These are phyloP conservation scores for Phytopythium oedochilum DNA, from an alignment of 352 stramenopile species.

Conservation along the genomic window DNA sequence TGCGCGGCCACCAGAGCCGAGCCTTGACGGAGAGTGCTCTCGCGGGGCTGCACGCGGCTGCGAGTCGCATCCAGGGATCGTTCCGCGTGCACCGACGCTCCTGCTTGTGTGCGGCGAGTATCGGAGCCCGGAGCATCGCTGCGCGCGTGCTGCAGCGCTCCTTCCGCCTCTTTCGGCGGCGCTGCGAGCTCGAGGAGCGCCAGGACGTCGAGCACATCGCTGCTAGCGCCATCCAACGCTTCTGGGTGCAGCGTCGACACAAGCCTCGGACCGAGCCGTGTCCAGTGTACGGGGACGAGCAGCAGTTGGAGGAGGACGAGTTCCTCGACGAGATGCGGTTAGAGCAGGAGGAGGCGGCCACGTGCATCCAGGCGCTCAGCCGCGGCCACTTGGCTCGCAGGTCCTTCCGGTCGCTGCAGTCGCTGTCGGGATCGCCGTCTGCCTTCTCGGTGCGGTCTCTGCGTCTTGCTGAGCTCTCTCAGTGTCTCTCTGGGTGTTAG, in stretches of 20 bases:
- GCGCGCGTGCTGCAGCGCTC: constrained; percentile 42
- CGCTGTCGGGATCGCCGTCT: constrained; percentile 1
- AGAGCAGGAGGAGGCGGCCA: constrained; percentile 50
- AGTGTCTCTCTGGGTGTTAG: too few relatives aligned
- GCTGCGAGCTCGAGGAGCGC: constrained; percentile 16
- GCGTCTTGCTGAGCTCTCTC: not conserved
- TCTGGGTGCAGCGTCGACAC: constrained; percentile 23
- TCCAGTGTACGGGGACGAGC: not conserved
- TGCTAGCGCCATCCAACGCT: constrained; percentile 40
- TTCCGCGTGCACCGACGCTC: constrained; percentile 24
- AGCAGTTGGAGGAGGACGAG: not conserved
- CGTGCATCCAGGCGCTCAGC: constrained; percentile 63
- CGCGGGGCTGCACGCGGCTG: constrained; percentile 39
- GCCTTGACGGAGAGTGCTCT: constrained; percentile 36
- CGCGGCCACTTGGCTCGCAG: constrained; percentile 50
- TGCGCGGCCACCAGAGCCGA: constrained; percentile 52
- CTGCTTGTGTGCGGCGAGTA: constrained; percentile 3
- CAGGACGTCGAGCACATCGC: constrained; percentile 48
- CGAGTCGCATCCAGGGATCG: constrained; percentile 37
- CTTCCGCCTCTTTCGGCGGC: constrained; percentile 21
- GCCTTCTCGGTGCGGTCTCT: not conserved
- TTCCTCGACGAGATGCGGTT: constrained; percentile 5
- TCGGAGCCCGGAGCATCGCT: constrained; percentile 43
- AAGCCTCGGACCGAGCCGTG: not conserved
- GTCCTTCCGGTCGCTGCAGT: constrained; percentile 39